Evolutionary conservation across 768 basidiomycete species (phyloP).

Genomic region (Rhodotorula graminis): DNA sequence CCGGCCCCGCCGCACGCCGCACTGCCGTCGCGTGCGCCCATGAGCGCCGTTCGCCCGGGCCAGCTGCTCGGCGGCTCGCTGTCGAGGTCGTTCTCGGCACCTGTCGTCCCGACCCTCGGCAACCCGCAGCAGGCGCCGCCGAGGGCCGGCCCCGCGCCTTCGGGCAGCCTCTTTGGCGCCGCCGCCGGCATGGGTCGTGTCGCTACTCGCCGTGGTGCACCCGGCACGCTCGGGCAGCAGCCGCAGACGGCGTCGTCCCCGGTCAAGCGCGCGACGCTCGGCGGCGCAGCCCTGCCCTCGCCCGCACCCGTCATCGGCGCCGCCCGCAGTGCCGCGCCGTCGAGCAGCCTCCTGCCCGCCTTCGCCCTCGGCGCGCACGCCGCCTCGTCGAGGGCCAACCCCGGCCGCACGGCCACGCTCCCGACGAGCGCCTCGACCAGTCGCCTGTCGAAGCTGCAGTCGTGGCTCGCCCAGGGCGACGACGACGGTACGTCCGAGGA

Average conservation of each 20-base stretch:
- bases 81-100: background rate
- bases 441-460: constrained; percentile 14
- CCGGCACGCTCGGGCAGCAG: constrained; percentile 5
- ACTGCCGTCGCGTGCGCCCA: too few relatives aligned
- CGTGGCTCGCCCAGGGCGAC: constrained; percentile 31
- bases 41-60: too few relatives aligned
- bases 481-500: constrained; percentile 16
- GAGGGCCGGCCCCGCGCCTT: background rate
- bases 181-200: constrained; percentile 34
- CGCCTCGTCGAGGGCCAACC: background rate
- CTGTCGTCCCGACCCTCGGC: background rate
- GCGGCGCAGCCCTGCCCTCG: background rate
- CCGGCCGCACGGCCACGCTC: too few relatives aligned
- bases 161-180: constrained; percentile 18
- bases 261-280: background rate
- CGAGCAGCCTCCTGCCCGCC: background rate
- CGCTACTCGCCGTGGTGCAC: constrained; percentile 22
- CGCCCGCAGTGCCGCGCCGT: background rate
- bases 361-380: background rate
- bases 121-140: background rate
- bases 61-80: too few relatives aligned
- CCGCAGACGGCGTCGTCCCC: background rate
- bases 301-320: background rate
- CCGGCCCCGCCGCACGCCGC: background rate
- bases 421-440: background rate